phyloP scores from a whole-genome alignment of 495 filamentous ascomycete species.

The Penicillium egyptiacum region DNA sequence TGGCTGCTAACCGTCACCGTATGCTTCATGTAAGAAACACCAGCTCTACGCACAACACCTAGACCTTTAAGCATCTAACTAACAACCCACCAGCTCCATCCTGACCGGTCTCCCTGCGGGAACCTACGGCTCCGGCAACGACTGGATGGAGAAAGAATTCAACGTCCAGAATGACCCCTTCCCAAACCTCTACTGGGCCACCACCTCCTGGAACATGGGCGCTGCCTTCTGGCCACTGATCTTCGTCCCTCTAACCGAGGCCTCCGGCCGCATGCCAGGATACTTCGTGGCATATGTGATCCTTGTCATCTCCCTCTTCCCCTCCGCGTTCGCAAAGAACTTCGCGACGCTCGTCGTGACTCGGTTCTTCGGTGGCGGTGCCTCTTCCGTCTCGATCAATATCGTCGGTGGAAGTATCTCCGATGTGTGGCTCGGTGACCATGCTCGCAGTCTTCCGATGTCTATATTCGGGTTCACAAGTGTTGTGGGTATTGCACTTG shows the following conservation, averaged over 20 bases:
- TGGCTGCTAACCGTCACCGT: constrained; percentile 43
- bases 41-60: neutral
- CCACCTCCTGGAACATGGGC: constrained; percentile 53
- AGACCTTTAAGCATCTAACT: neutral
- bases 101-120: constrained; percentile 45
- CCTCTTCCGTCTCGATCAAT: constrained; percentile 47
- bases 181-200: constrained; percentile 48
- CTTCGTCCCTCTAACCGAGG: constrained; percentile 54
- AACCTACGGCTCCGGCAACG: constrained; percentile 41
- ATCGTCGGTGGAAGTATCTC: constrained; percentile 49
- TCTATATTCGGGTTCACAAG: constrained; percentile 45
- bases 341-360: constrained; percentile 53
- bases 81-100: constrained; percentile 31
- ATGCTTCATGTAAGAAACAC: constrained; percentile 38
- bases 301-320: constrained; percentile 48
- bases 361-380: constrained; percentile 51
- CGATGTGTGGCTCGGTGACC: constrained; percentile 43
- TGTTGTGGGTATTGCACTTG: constrained; percentile 48
- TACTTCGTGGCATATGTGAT: constrained; percentile 51
- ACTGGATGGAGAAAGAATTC: constrained; percentile 39
- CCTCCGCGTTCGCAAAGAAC: constrained; percentile 51
- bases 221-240: constrained; percentile 53
- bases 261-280: constrained; percentile 49
- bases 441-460: constrained; percentile 45
- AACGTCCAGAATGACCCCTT: constrained; percentile 46